Evolutionary conservation across 306 rosid species (phyloP), one percentile per base, ranked within the genome.

Genomic region (Citrullus amarus): DNA sequence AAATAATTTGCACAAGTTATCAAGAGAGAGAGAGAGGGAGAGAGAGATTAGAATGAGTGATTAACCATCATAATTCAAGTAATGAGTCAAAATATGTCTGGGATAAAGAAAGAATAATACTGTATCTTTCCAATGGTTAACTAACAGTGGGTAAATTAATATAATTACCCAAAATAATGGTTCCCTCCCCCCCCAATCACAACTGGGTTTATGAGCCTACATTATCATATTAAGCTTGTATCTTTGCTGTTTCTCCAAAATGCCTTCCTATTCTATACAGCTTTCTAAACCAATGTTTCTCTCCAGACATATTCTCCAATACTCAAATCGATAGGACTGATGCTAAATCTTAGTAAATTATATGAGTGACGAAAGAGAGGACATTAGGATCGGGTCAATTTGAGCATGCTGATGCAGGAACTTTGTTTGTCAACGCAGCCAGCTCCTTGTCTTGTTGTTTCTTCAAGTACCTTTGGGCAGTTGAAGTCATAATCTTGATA

Each of bases 401-500:
- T 28, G 68, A 57, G 66, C 14, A 41, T n/a, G 79, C 15, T 4
- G 56, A 58, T 22, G 60, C 43, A 46, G 80, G 46, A 34, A 39
- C 60, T 11, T 83, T 83, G 56, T 85, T 82, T 6, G 84, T 80
- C 79, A 81, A 79, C 5, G 75, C 90, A 16, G 85, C 86, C 39
- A 86, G 44, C 79, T 96, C 93, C 53, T 32, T 22, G 9, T 90
- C 97, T 65, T 90, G 97, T 83, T 92, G 92, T 71, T 90, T 85
- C 91, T 87, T 91, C 87, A 89, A 87, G 87, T 88, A 81, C 51
- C 86, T 85, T 86, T 92, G 98, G 1, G 99, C 96, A 22, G 97
- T 96, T 79, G 97, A 82, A 83, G 84, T 91, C 83, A 92, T 93
- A 85, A 96, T 91, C 97, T 91, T 92, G 78, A 91, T 80, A 61